Percentiles rank a stretch among this genome's conserved stretches.
Conservation (phyloP, 352 stramenopile species). For the Globisporangium perplexum region DNA sequence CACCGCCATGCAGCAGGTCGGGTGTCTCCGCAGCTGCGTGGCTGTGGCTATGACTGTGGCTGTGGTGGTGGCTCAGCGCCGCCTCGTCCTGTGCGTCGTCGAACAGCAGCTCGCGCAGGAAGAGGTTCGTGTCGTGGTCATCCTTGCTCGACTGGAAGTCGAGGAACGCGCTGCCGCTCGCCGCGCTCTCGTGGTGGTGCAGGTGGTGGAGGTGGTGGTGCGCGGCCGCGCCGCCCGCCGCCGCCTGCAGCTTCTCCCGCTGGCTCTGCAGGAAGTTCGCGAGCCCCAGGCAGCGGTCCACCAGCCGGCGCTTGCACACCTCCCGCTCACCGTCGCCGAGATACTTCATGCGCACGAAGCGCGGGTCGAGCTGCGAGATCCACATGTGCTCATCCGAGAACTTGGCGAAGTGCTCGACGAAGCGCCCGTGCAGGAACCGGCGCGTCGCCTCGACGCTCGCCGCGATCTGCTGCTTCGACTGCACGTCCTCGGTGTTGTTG, state of each 20-base stretch:
- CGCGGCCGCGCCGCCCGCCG: neutral
- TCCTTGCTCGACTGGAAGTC: constrained; percentile 32
- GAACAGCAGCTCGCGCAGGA: constrained; percentile 39
- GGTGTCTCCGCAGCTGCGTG: constrained; percentile 6
- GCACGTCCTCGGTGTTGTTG: constrained; percentile 3
- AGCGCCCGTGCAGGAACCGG: constrained; percentile 31
- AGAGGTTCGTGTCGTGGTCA: constrained; percentile 43
- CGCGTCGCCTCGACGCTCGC: constrained; percentile 25
- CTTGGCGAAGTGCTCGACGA: constrained; percentile 29
- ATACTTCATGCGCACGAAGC: constrained; percentile 46
- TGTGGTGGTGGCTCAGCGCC: constrained; percentile 20
- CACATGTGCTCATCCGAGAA: constrained; percentile 35
- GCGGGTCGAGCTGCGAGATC: constrained; percentile 43
- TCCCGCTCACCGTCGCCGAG: constrained; percentile 37
- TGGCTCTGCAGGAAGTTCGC: constrained; percentile 37
- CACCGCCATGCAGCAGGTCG: neutral
- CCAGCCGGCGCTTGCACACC: constrained; percentile 27
- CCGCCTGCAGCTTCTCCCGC: constrained; percentile 17
- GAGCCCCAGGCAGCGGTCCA: constrained; percentile 33
- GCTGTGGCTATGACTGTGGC: constrained; percentile 14
- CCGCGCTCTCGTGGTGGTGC: constrained; percentile 19
- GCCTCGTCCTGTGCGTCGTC: constrained; percentile 38
- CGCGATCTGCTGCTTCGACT: constrained; percentile 22
- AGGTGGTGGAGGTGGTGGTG: neutral
- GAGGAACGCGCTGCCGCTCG: constrained; percentile 23